Percentiles rank a stretch among this genome's conserved stretches.
These are phyloP conservation scores for Acarospora socialis DNA, from an alignment of 2,329 filamentous ascomycete species.

Conservation along the genomic window DNA sequence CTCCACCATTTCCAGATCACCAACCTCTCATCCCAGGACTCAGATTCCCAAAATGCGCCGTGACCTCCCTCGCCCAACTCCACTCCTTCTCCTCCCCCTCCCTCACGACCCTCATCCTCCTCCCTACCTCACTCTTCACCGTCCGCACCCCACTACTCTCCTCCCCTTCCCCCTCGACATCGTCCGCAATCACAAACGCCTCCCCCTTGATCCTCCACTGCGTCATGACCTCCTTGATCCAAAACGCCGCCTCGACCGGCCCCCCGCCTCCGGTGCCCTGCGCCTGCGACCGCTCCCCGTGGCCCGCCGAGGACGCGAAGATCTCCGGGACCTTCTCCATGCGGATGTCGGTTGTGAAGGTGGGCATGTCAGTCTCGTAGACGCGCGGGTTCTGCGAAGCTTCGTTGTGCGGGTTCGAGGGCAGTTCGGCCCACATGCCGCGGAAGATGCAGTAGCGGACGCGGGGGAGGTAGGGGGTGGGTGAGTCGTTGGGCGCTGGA, in stretches of 20 bases:
- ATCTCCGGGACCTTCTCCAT: conserved; percentile 75
- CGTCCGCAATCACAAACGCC: conserved; percentile 60
- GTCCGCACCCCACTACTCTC: conserved; percentile 41
- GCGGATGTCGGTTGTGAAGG: conserved; percentile 75
- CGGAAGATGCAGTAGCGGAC: conserved; percentile 73
- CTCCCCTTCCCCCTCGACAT: conserved; percentile 41
- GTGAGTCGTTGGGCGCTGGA: conserved; percentile 21
- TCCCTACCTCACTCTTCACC: conserved; percentile 45
- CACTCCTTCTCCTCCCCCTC: conserved; percentile 39
- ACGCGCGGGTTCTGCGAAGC: conserved; percentile 55
- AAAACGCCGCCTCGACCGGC: conserved; percentile 71
- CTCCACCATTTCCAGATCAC: conserved; percentile 10
- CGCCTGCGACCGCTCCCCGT: conserved; percentile 30
- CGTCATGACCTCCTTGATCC: conserved; percentile 53
- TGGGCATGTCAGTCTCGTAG: conserved; percentile 64
- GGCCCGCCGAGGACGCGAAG: conserved; percentile 35
- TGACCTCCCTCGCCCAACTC: conserved; percentile 69
- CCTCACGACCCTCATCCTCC: conserved; percentile 45
- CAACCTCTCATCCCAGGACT: conserved; percentile 62
- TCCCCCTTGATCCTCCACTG: conserved; percentile 78
- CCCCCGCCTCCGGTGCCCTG: conserved; percentile 48
- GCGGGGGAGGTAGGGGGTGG: conserved; percentile 33
- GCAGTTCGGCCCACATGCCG: conserved; percentile 65
- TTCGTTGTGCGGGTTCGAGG: conserved; percentile 56
- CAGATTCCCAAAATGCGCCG: conserved; percentile 80